Evolutionary conservation across 2,329 filamentous ascomycete genomes (phyloP), one percentile per base, ranked within the genome.

Genomic region (Claviceps sp.): DNA sequence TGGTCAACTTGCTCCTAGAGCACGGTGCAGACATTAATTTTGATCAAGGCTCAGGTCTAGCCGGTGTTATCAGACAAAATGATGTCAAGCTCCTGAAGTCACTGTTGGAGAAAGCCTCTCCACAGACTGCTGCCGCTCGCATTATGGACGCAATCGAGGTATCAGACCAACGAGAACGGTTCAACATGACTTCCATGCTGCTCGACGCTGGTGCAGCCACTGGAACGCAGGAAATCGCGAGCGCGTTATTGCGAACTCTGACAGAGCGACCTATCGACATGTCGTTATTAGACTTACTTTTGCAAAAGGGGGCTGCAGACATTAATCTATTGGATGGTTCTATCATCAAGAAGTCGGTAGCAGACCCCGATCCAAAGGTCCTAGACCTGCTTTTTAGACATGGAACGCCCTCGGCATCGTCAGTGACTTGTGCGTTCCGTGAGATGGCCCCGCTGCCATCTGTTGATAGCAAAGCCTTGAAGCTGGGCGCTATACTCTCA

Each of bases 1-100:
- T 82, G 11, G 75, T 82, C 51, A 68, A 70, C 6, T 66, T 81
- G 4, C 63, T 81, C 3, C 64, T 82, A 5, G 67, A 70, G 2
- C 67, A 77, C 54, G 72, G 74, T 14, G 74, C 74, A 4, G 76
- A 80, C 47, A 69, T 78, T 40, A 79, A 78, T 56, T 76, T 74
- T 51, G 73, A 75, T 43, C 70, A 74, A 26, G 75, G 76, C 0
- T 65, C 70, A n/a, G 71, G 70, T 2, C 65, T 81, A 14, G 62
- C 70, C 0, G 66, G 72, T 0, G 71, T 77, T 0, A 73, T 81
- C 17, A 56, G 62, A 1, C 73, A 75, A 51, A 70, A 68, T 34
- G 76, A 81, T 48, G 51, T 74, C 1, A 61, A 60, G 0, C 62
- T 81, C 0, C 59, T 81, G 1, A 64, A 69, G 16, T 66, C 64